Base-by-base conservation (phyloP, 805 yeast species). In the Ogataea pilisensis region DNA sequence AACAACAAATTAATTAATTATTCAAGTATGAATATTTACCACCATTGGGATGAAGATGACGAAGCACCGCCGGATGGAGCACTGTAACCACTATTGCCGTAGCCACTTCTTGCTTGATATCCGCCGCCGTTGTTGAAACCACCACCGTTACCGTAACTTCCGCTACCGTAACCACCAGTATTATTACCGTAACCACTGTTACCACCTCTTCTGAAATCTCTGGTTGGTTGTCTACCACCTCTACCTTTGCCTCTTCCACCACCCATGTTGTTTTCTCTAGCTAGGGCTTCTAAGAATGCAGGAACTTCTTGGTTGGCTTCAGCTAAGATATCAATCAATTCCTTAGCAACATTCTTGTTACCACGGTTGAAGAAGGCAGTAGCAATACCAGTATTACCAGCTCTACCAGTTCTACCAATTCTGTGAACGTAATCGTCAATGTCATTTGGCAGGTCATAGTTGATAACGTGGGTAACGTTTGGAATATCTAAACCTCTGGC, bases 361-460 rank as follows among this genome's bases (percentile, higher is more conserved):
- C 84, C 85, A 73, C 98, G 85, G 84, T 93, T 93, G 72, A 93
- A 87, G 75, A 93, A 93, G 38, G 99, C 95, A 53, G 97, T 90
- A 51, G 99, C 97, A 57, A 86, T 76, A 85, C 99, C 99, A 48
- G 85, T 82, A 74, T 93, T 93, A 78, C 99, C 99, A 60, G 99
- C 99, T 82, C 99, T 93, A 72, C 99, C 99, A 62, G 99, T 93
- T 82, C 99, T 91, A 80, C 99, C 99, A 64, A 93, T 93, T 75
- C 99, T 86, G 75, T 93, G 99, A 45, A 93, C 99, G 64, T 93
- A 93, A 70, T 93, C 99, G 68, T 93, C 99, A 60, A 93, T 85
- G 68, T 93, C 98, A 63, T 84, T 74, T 66, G 99, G 99, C 66
- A 93, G 76, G 65, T 93, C 99, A 67, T 85, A 93, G 79, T 93